Percentiles rank a stretch among this genome's conserved stretches.
Conservation (phyloP, 2,329 filamentous ascomycete species). For the Aspergillus chevalieri region DNA sequence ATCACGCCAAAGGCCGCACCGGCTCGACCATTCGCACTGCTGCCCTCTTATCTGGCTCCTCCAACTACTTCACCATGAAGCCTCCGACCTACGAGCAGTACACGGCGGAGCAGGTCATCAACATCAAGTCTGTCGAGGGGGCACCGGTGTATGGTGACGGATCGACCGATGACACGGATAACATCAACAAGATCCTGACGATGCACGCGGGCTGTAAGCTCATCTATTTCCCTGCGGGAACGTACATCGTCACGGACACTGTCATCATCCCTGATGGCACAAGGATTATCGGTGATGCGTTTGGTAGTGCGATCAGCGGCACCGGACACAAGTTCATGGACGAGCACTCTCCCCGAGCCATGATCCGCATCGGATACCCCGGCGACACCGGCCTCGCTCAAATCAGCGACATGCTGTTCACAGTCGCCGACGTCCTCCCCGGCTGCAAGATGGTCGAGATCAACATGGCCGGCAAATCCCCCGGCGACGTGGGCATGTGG, state of each 20-base stretch:
- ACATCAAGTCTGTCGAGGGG: conserved; percentile 41
- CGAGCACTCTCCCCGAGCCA: conserved; percentile 38
- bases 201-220: conserved; percentile 41
- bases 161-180: conserved; percentile 30
- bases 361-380: conserved; percentile 46
- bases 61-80: conserved; percentile 36
- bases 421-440: conserved; percentile 42
- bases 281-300: conserved; percentile 51
- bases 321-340: conserved; percentile 43
- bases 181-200: conserved; percentile 29
- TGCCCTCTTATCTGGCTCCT: conserved; percentile 23
- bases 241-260: conserved; percentile 46
- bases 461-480: conserved; percentile 43
- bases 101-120: conserved; percentile 38
- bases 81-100: conserved; percentile 42
- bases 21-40: conserved; percentile 23
- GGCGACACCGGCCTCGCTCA: conserved; percentile 46
- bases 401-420: conserved; percentile 48
- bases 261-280: conserved; percentile 44
- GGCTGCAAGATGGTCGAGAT: conserved; percentile 44
- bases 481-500: conserved; percentile 49
- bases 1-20: conserved; percentile 22
- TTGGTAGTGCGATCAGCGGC: conserved; percentile 44
- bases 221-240: conserved; percentile 52
- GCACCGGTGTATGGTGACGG: conserved; percentile 40